Base-by-base conservation (phyloP, 2,329 filamentous ascomycete genomes). In the Neonectria hederae region DNA sequence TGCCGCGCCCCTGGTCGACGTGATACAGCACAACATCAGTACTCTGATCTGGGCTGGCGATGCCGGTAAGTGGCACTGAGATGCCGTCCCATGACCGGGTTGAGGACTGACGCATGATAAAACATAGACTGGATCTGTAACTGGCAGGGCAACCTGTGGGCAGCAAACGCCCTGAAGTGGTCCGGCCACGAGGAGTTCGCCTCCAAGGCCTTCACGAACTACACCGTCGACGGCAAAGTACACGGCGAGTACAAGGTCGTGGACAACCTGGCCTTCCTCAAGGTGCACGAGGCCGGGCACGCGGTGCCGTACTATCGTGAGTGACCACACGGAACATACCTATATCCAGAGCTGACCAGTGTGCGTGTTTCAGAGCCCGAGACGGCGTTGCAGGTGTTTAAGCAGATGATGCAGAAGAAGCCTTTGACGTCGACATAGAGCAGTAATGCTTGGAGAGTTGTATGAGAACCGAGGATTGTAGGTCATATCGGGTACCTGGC, bases 241-340 rank as follows among this genome's bases (percentile, higher is more conserved):
- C 79, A 76, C 26, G 86, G 86, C 3, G 78, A 79, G 32, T 86
- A 82, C 74, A 88, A 88, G 78, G 81, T 71, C 0, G 62, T 73
- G 4, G 65, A 70, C 3, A 92, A 92, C 68, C 82, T 89, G 62
- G 85, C 83, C 2, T 89, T 88, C 74, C 81, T 84, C 21, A 80
- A 87, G 0, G 83, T 89, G 17, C 88, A 86, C 70, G 83, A 87
- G 69, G 82, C 86, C 2, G 87, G 87, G 0, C 87, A 89, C 67
- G 82, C 86, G 65, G 82, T 86, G 4, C 83, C 85, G 0, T 83
- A 81, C 42, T 84, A 85, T 32, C 72, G 72, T 74, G 52, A 72
- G 72, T 65, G 2, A 11, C 32, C 7, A 24, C 2, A 19, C 11
- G 13, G 28, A 24, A 9, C 9, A 19, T 4, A 5, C 9, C 35